Evolutionary conservation across 768 basidiomycete genomes (phyloP).

Genomic region (Mycena latifolia): DNA sequence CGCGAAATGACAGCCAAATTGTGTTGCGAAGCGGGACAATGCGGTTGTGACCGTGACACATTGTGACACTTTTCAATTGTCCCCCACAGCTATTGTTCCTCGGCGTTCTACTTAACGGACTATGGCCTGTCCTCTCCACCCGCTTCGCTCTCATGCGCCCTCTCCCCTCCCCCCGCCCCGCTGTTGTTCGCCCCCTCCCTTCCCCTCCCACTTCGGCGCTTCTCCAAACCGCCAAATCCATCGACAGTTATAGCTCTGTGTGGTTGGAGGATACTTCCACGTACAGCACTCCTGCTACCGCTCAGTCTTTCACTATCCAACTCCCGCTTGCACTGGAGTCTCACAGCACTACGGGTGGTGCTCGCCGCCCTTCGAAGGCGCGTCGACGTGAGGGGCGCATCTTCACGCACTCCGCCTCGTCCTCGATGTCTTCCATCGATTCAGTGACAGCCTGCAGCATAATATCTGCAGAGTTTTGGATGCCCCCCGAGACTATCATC

Average conservation of each 20-base stretch:
- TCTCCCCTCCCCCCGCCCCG: constrained; percentile 22
- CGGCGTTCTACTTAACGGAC: neutral
- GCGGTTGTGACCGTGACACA: neutral
- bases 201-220: constrained; percentile 23
- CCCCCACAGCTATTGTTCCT: neutral
- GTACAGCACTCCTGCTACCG: constrained; percentile 14
- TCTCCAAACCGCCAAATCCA: constrained; percentile 2
- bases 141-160: constrained; percentile 12
- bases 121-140: constrained; percentile 4
- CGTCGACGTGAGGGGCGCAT: constrained; percentile 40
- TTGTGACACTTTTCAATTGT: constrained; percentile 17
- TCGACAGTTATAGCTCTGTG: constrained; percentile 1
- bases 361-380: constrained; percentile 27
- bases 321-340: constrained; percentile 23
- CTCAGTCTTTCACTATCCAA: constrained; percentile 16
- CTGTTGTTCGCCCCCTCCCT: constrained; percentile 24
- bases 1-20: neutral
- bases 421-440: constrained; percentile 36
- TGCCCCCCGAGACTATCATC: constrained; percentile 6
- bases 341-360: constrained; percentile 1
- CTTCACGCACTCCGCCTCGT: constrained; percentile 37
- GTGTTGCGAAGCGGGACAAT: neutral
- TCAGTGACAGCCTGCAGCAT: constrained; percentile 28
- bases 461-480: constrained; percentile 27
- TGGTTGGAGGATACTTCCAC: constrained; percentile 11